These are phyloP conservation scores for Aeminium ludgeri DNA, from an alignment of 495 filamentous ascomycete species.

Conservation along the genomic window DNA sequence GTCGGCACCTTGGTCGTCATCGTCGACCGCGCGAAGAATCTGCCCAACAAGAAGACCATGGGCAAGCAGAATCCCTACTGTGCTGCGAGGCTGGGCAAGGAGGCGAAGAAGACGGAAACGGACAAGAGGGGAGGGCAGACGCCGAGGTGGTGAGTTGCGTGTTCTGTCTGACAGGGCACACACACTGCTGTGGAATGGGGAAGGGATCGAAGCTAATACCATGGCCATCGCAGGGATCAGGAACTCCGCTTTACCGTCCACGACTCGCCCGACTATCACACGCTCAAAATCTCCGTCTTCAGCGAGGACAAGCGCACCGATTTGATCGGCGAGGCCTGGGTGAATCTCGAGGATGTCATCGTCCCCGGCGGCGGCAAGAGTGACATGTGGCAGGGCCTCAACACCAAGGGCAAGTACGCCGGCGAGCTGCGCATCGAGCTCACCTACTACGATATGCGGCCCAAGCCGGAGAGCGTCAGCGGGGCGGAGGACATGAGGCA, in stretches of 20 bases:
- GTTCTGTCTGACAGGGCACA: neutral
- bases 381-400: conserved; percentile 78
- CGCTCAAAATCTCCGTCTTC: conserved; percentile 87
- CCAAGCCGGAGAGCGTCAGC: conserved; percentile 40
- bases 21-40: conserved; percentile 69
- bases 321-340: conserved; percentile 82
- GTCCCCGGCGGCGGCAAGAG: conserved; percentile 76
- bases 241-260: conserved; percentile 92
- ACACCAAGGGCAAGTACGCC: conserved; percentile 81
- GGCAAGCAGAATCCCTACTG: conserved; percentile 98
- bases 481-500: conserved; percentile 3
- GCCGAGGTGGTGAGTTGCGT: conserved; percentile 61
- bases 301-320: conserved; percentile 96
- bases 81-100: conserved; percentile 83
- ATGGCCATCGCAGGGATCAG: conserved; percentile 55
- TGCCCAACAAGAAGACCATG: conserved; percentile 90
- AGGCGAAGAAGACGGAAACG: conserved; percentile 92
- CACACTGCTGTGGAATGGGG: conserved; percentile 3
- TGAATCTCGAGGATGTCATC: conserved; percentile 65
- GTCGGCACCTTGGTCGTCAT: conserved; percentile 88
- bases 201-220: conserved; percentile 15
- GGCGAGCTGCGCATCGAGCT: conserved; percentile 89
- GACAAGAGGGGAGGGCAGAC: conserved; percentile 92
- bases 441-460: conserved; percentile 84
- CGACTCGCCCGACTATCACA: conserved; percentile 88